These are phyloP conservation scores for Purshia tridentata DNA, from an alignment of 306 rosid species.

Conservation along the genomic window DNA sequence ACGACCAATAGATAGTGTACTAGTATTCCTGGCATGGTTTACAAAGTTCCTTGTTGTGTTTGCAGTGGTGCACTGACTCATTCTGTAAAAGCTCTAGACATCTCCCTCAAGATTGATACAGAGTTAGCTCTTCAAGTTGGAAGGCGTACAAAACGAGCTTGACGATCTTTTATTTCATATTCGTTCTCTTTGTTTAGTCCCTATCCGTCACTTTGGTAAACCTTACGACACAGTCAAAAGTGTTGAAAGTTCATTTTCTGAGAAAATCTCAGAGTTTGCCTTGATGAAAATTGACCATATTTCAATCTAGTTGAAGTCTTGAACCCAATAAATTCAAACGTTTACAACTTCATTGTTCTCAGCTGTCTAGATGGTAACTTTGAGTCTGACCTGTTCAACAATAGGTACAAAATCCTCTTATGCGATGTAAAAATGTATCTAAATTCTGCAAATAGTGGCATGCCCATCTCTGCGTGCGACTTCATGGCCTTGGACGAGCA, in stretches of 20 bases:
- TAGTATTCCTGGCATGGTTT: neutral
- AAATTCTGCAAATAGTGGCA: neutral
- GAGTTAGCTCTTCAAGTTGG: conserved; percentile 93
- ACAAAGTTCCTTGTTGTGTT: conserved; percentile 15
- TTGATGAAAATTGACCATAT: neutral
- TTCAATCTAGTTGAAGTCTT: neutral
- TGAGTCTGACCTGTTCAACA: neutral
- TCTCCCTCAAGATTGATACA: conserved; percentile 89
- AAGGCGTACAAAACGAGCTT: conserved; percentile 85
- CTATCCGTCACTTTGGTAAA: neutral
- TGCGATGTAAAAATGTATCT: neutral
- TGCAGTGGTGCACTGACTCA: conserved; percentile 92
- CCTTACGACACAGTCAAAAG: neutral
- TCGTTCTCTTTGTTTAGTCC: conserved; percentile 7
- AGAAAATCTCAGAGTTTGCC: neutral
- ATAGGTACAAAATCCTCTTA: neutral
- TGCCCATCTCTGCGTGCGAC: neutral
- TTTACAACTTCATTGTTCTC: neutral
- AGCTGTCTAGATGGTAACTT: neutral
- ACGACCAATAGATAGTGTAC: neutral
- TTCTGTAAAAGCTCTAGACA: conserved; percentile 92
- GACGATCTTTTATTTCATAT: conserved; percentile 23
- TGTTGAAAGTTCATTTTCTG: conserved; percentile 3
- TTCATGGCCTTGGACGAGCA: neutral
- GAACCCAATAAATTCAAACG: neutral